These are phyloP conservation scores for Epichloe gansuensis DNA, from an alignment of 2,329 filamentous ascomycete species.

Conservation along the genomic window DNA sequence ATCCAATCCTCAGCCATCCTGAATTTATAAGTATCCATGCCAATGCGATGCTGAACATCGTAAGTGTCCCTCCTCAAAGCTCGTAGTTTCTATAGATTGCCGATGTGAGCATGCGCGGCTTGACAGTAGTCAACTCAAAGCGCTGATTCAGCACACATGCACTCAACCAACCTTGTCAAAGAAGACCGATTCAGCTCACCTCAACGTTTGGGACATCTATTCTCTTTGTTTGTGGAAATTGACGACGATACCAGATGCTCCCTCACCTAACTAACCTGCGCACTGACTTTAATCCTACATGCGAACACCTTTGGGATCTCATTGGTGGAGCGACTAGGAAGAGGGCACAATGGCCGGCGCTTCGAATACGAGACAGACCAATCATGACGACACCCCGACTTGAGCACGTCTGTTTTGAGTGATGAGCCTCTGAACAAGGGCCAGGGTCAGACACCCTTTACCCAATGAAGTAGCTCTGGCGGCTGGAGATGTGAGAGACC, in stretches of 20 bases:
- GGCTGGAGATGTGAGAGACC: not conserved
- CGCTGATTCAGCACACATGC: not conserved
- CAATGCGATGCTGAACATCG: too few species aligned
- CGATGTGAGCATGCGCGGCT: too few species aligned
- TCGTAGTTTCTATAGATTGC: too few species aligned
- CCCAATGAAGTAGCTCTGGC: not conserved
- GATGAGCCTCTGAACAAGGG: not conserved
- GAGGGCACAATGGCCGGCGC: conserved; percentile 15
- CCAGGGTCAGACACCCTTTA: not conserved
- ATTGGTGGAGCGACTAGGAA: conserved; percentile 17
- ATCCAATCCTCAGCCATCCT: too few species aligned
- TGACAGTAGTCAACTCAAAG: too few species aligned
- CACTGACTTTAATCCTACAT: too few species aligned
- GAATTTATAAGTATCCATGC: too few species aligned
- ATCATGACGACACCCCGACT: conserved; percentile 12
- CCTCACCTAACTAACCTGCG: not conserved
- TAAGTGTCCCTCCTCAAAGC: too few species aligned
- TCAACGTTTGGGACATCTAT: not conserved
- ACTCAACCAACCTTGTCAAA: not conserved
- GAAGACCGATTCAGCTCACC: not conserved
- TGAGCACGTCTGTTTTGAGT: conserved; percentile 2
- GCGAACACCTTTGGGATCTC: conserved; percentile 1
- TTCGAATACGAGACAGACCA: conserved; percentile 16
- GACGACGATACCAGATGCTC: not conserved
- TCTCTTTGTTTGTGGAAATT: not conserved